Evolutionary conservation across 305 asterid genomes (phyloP), one percentile per base, ranked within the genome.

Genomic region (Fraxinus nigra): DNA sequence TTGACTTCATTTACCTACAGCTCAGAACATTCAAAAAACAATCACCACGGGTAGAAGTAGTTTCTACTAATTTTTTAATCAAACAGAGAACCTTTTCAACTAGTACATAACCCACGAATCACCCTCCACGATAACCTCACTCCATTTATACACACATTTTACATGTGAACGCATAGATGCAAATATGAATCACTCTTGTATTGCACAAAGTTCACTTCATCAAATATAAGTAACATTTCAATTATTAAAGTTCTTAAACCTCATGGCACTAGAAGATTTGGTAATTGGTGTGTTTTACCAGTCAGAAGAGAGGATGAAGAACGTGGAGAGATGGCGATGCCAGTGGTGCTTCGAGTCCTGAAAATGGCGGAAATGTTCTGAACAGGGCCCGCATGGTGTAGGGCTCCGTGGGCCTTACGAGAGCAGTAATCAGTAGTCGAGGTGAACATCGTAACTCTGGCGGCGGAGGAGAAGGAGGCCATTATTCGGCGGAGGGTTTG

Each of bases 401-500:
- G 79, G 67, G 48, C 78, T 78, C 80, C 75, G 28, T 40, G 24
- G 35, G 78, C 63, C 61, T 3, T 30, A 20, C 81, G 87, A 3
- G 87, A 74, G 84, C 87, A 79, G 80, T 82, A 82, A 54, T 79
- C 89, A 20, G 89, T 38, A 84, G 88, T 77, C 83, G 87, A 80
- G 87, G 79, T 83, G 90, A 88, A 85, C 8, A 1, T 8, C 11
- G 46, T 38, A 38, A 38, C 46, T 9, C 46, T 38, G 85, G 91
- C 77, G 56, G 91, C 72, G 14, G 92, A 80, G 82, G 87, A 78
- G 81, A 33, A 33, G 35, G 92, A 76, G 48, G 91, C 84, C 95
- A 90, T 91, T 18, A 77, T 81, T 82, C 37, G 92, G 84, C 85
- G 86, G 80, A 87, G 83, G 65, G 79, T 80, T 51, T 70, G 94